Evolutionary conservation across 345 rosid genomes (phyloP).

Genomic region (Aquilaria sinensis): DNA sequence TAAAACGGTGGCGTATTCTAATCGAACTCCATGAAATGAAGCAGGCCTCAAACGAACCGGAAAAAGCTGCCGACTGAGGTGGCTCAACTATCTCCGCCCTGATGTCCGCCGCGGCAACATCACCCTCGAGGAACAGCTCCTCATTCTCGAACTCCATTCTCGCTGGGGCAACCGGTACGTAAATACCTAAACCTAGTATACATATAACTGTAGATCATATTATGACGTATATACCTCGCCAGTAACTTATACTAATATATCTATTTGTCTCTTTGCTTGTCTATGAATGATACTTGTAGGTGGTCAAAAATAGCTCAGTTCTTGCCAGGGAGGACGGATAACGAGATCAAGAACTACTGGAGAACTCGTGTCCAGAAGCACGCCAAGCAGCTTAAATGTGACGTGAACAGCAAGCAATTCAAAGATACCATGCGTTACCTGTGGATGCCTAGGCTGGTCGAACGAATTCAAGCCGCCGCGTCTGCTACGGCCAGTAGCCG

Average conservation of each 20-base stretch:
- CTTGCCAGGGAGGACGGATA: conserved; percentile 91
- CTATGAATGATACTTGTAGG: conserved; percentile 17
- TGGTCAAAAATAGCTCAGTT: conserved; percentile 95
- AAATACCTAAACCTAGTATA: background rate
- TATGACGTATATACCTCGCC: no score
- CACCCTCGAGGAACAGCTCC: conserved; percentile 82
- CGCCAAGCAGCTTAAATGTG: conserved; percentile 80
- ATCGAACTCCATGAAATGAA: background rate
- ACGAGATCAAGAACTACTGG: conserved; percentile 97
- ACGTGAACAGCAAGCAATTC: conserved; percentile 83
- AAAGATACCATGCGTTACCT: conserved; percentile 70
- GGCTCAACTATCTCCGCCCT: conserved; percentile 93
- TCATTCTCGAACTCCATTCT: conserved; percentile 92
- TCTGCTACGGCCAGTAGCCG: conserved; percentile 12
- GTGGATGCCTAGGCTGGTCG: conserved; percentile 91
- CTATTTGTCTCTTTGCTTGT: no score
- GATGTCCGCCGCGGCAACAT: conserved; percentile 94
- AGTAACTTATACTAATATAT: no score
- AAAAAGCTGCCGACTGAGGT: conserved; percentile 89
- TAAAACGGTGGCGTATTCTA: no score
- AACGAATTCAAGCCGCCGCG: conserved; percentile 75
- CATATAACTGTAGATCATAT: no score
- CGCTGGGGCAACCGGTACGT: conserved; percentile 91
- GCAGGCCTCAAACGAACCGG: conserved; percentile 92
- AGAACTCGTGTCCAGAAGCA: conserved; percentile 95